Conservation (phyloP, 1,284 basidiomycete genomes). For the Fereydounia khargensis region DNA sequence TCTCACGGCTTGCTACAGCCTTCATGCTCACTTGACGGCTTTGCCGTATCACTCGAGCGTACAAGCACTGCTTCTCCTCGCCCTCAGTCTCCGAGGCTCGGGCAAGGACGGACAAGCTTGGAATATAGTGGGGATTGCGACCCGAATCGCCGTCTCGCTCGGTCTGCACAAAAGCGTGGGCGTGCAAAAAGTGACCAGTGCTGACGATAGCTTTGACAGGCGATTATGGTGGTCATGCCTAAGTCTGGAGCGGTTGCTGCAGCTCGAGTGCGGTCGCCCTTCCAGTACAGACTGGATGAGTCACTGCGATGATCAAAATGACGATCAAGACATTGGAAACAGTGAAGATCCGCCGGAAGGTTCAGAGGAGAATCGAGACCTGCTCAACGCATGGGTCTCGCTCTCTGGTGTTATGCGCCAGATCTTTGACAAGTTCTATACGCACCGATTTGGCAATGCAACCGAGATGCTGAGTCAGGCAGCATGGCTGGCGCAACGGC, state of each 20-base stretch:
- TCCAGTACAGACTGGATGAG: slow-evolving; percentile 2
- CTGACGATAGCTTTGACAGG: not conserved
- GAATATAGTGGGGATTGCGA: slow-evolving; percentile 4
- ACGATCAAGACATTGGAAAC: not conserved
- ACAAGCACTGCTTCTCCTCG: slow-evolving; percentile 4
- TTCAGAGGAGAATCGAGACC: not conserved
- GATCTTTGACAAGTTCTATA: slow-evolving; percentile 7
- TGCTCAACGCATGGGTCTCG: slow-evolving; percentile 5
- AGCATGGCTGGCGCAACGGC: slow-evolving; percentile 1
- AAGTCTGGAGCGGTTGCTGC: slow-evolving; percentile 3
- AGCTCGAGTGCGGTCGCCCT: slow-evolving; percentile 5
- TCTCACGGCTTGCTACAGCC: slow-evolving; percentile 2
- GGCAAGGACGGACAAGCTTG: slow-evolving; percentile 8
- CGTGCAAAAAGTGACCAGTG: not conserved
- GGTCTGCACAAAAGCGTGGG: slow-evolving; percentile 6
- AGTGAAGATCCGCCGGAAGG: not conserved
- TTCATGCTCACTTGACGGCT: slow-evolving; percentile 4
- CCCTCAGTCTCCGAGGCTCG: slow-evolving; percentile 2
- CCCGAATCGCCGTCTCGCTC: slow-evolving; percentile 4
- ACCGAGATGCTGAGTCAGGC: slow-evolving; percentile 5
- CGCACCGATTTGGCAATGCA: slow-evolving; percentile 5
- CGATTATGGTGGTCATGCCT: slow-evolving; percentile 6
- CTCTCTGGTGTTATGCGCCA: slow-evolving; percentile 6
- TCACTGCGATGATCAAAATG: not conserved
- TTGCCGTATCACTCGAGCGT: slow-evolving; percentile 4